Conservation (phyloP, 768 basidiomycete genomes). For the Xerocomellus chrysenteron region DNA sequence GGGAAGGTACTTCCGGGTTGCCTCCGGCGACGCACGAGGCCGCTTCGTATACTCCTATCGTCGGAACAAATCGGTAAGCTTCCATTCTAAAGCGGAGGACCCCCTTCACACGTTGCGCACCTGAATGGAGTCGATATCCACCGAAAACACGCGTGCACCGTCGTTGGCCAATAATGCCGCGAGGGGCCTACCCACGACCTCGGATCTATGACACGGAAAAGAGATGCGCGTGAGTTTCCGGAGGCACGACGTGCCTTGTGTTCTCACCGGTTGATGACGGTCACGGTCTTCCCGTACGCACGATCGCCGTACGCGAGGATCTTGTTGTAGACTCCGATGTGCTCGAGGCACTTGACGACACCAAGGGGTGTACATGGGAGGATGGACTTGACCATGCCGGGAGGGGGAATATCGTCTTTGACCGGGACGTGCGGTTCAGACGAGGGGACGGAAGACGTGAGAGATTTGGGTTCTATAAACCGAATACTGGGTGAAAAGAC, state of each 20-base stretch:
- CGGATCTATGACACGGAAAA: conserved; percentile 56
- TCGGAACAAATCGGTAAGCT: not conserved
- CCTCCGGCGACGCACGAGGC: conserved; percentile 46
- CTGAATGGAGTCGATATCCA: conserved; percentile 94
- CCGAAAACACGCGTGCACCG: conserved; percentile 92
- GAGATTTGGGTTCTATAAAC: conserved; percentile 78
- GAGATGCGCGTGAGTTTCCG: conserved; percentile 1
- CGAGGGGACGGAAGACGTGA: conserved; percentile 47
- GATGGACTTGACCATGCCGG: conserved; percentile 92
- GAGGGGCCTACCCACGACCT: conserved; percentile 96
- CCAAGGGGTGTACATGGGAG: conserved; percentile 97
- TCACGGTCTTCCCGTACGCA: conserved; percentile 89
- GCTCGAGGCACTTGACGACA: conserved; percentile 92
- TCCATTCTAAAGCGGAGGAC: not conserved
- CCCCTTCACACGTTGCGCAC: conserved; percentile 31
- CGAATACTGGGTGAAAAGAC: conserved; percentile 66
- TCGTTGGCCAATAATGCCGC: conserved; percentile 95
- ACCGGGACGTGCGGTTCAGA: conserved; percentile 30
- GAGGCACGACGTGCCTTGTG: not conserved
- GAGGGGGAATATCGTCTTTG: conserved; percentile 63
- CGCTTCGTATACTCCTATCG: conserved; percentile 89
- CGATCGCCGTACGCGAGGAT: conserved; percentile 92
- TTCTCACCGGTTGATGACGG: conserved; percentile 87
- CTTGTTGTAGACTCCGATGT: conserved; percentile 88
- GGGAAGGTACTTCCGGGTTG: conserved; percentile 69